Percentiles rank a stretch among this genome's conserved stretches.
Conservation (phyloP, 225 moss, liverwort and hornwort genomes). For the Marchantia paleacea region DNA sequence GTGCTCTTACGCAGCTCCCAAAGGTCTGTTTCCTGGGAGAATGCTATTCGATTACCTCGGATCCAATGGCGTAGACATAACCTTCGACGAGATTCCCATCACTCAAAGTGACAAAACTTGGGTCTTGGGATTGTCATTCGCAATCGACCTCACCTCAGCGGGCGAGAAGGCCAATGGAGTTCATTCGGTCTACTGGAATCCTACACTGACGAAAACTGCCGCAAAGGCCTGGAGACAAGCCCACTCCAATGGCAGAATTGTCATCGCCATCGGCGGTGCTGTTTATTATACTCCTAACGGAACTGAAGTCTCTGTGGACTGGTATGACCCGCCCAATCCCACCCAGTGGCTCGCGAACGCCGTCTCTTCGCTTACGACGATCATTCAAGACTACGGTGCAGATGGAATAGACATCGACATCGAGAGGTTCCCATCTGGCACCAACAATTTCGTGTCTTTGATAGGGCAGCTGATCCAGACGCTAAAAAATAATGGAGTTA, state of each 20-base stretch:
- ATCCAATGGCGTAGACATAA: slow-evolving; percentile 8
- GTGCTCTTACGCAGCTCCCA: slow-evolving; percentile 14
- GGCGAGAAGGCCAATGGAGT: slow-evolving; percentile 30
- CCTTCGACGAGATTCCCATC: slow-evolving; percentile 20
- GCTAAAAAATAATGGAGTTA: slow-evolving; percentile 18
- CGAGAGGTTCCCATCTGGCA: slow-evolving; percentile 23
- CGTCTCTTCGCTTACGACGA: slow-evolving; percentile 29
- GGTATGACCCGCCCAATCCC: slow-evolving; percentile 33
- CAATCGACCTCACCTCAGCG: slow-evolving; percentile 26
- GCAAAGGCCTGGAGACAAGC: slow-evolving; percentile 23
- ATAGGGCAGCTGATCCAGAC: slow-evolving; percentile 28
- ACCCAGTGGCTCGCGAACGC: slow-evolving; percentile 34
- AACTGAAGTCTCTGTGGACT: slow-evolving; percentile 4
- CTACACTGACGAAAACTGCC: slow-evolving; percentile 10
- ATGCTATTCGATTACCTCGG: slow-evolving; percentile 32
- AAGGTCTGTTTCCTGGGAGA: slow-evolving; percentile 9
- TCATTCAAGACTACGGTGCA: slow-evolving; percentile 26
- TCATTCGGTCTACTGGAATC: slow-evolving; percentile 13
- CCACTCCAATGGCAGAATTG: slow-evolving; percentile 26
- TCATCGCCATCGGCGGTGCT: slow-evolving; percentile 31
- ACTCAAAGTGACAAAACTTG: slow-evolving; percentile 17
- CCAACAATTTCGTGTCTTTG: slow-evolving; percentile 16
- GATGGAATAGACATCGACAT: slow-evolving; percentile 47
- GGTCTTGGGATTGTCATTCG: slow-evolving; percentile 28
- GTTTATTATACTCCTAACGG: neutral